phyloP scores from a whole-genome alignment of 2,329 filamentous ascomycete species.

The Beauveria sp. region DNA sequence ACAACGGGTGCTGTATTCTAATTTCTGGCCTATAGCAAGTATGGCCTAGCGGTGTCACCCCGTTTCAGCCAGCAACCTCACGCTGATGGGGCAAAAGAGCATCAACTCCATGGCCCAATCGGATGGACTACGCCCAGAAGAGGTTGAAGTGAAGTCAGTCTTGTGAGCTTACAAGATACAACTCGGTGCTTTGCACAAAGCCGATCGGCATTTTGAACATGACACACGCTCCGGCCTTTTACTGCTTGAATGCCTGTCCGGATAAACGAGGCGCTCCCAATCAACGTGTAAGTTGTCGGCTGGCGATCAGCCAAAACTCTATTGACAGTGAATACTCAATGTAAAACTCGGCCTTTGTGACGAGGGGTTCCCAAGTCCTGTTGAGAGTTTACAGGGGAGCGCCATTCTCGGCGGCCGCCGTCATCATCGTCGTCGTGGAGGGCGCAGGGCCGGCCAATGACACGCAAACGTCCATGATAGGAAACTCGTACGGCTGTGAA shows the following conservation, averaged over 20 bases:
- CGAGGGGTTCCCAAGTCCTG: too few species aligned
- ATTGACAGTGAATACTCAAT: neutral
- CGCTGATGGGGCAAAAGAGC: conserved; percentile 6
- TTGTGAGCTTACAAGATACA: neutral
- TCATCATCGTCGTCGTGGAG: neutral
- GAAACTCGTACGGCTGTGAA: neutral
- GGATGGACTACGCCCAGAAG: neutral
- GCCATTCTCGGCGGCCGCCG: neutral
- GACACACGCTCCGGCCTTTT: too few species aligned
- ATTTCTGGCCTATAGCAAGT: neutral
- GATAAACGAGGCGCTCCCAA: neutral
- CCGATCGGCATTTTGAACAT: too few species aligned
- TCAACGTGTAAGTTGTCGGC: neutral
- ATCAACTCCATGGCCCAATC: neutral
- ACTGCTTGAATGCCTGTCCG: neutral
- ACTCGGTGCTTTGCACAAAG: neutral
- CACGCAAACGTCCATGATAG: neutral
- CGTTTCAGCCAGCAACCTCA: conserved; percentile 7
- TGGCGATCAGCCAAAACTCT: neutral
- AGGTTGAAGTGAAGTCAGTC: neutral
- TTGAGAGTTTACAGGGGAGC: neutral
- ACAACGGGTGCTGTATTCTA: neutral
- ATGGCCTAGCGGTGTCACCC: neutral
- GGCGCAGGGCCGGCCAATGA: neutral
- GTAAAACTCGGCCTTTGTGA: too few species aligned